Evolutionary conservation across 2,329 filamentous ascomycete genomes (phyloP).

Genomic region (Massarina eburnea): DNA sequence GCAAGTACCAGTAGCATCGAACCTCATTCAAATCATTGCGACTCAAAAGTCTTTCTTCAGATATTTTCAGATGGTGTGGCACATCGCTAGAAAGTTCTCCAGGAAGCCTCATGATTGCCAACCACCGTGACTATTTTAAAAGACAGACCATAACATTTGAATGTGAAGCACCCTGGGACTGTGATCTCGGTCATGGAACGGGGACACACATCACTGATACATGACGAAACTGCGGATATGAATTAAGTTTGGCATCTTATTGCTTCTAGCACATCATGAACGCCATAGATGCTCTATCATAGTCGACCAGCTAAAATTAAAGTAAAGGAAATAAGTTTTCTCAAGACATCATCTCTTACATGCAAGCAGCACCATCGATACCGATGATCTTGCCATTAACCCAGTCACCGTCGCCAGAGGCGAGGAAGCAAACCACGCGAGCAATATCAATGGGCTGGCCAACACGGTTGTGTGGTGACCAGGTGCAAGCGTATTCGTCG

Average conservation of each 20-base stretch:
- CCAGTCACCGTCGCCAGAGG: constrained; percentile 60
- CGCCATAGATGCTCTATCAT: constrained; percentile 4
- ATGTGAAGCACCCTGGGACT: no score
- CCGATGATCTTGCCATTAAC: constrained; percentile 58
- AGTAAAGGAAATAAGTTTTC: constrained; percentile 13
- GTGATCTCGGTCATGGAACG: no score
- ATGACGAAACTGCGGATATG: not conserved
- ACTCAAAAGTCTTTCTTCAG: no score
- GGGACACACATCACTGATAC: not conserved
- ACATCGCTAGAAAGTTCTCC: no score
- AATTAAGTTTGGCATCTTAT: not conserved
- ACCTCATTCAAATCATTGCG: no score
- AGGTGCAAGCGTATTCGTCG: constrained; percentile 64
- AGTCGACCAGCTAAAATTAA: constrained; percentile 1
- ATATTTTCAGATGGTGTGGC: no score
- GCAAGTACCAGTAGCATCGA: no score
- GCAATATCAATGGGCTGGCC: constrained; percentile 70
- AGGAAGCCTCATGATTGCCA: no score
- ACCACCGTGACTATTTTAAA: no score
- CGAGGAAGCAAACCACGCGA: constrained; percentile 63
- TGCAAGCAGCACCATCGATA: constrained; percentile 48
- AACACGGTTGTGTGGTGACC: constrained; percentile 66
- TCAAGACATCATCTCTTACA: constrained; percentile 34
- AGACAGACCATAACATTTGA: no score
- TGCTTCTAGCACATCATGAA: constrained; percentile 5